Percentiles rank a stretch among this genome's conserved stretches.
Evolutionary conservation across 177 flowering plant species (phyloP).

Genomic region (Vitis hybrid): DNA sequence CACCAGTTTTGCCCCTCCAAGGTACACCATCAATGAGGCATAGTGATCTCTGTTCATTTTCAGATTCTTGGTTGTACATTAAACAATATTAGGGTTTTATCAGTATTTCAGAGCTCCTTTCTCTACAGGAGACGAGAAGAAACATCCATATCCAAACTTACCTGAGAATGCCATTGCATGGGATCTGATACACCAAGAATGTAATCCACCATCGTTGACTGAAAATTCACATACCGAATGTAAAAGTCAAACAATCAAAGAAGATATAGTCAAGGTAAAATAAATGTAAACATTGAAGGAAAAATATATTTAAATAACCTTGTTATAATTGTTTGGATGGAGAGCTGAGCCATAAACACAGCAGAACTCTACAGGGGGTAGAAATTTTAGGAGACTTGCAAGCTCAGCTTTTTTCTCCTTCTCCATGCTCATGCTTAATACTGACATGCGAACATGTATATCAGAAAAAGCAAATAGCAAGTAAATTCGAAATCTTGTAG

Average conservation of each 20-base stretch:
- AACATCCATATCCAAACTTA: constrained; percentile 11
- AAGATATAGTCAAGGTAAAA: background rate
- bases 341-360: constrained; percentile 85
- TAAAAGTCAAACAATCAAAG: background rate
- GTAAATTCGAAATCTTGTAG: background rate
- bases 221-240: constrained; percentile 3
- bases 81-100: background rate
- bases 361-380: constrained; percentile 84
- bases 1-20: constrained; percentile 81
- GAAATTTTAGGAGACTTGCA: constrained; percentile 42
- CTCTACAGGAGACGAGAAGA: background rate
- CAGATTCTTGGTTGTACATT: constrained; percentile 50
- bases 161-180: constrained; percentile 82
- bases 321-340: constrained; percentile 67
- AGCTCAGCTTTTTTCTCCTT: constrained; percentile 27
- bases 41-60: constrained; percentile 72
- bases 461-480: background rate
- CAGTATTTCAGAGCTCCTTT: background rate
- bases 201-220: constrained; percentile 80
- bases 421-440: constrained; percentile 22
- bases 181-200: constrained; percentile 92
- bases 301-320: constrained; percentile 35
- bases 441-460: no score
- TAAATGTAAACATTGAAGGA: background rate
- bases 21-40: constrained; percentile 66